Evolutionary conservation across 768 basidiomycete genomes (phyloP).

Genomic region (Mycena epipterygia): DNA sequence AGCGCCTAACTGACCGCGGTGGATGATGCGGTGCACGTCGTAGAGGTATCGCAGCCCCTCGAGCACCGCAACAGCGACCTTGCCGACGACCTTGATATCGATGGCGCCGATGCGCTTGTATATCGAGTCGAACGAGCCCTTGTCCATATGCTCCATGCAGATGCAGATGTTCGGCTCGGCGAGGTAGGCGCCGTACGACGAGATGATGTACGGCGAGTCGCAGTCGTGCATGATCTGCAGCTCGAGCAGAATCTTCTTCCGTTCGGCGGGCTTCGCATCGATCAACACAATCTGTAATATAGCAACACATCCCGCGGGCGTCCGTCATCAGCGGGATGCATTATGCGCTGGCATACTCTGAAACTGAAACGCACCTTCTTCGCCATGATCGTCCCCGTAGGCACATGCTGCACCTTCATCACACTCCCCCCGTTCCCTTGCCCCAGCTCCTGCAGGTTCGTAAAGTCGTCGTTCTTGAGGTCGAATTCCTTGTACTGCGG

Average conservation of each 20-base stretch:
- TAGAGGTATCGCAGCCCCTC: slow-evolving; percentile 97
- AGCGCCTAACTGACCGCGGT: slow-evolving; percentile 80
- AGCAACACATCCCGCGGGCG: too few relatives aligned
- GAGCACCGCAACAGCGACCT: slow-evolving; percentile 93
- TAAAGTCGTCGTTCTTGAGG: slow-evolving; percentile 89
- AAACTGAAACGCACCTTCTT: slow-evolving; percentile 81
- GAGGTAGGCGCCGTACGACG: slow-evolving; percentile 97
- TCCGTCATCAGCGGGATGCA: slow-evolving; percentile 15
- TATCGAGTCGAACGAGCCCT: slow-evolving; percentile 92
- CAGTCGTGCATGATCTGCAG: slow-evolving; percentile 99
- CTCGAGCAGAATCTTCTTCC: slow-evolving; percentile 97
- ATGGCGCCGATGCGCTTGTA: slow-evolving; percentile 97
- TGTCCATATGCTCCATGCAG: slow-evolving; percentile 98
- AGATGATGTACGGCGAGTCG: slow-evolving; percentile 92
- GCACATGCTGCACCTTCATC: slow-evolving; percentile 93
- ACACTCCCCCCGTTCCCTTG: slow-evolving; percentile 98
- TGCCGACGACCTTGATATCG: slow-evolving; percentile 91
- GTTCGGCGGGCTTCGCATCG: slow-evolving; percentile 94
- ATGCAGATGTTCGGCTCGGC: slow-evolving; percentile 99
- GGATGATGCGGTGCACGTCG: slow-evolving; percentile 97
- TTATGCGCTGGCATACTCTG: slow-evolving; percentile 17
- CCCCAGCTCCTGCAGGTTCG: slow-evolving; percentile 90
- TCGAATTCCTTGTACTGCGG: slow-evolving; percentile 79
- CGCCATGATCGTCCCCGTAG: slow-evolving; percentile 95
- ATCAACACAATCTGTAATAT: slow-evolving; percentile 86